Base-by-base conservation (phyloP, 176 grass and related monocot genomes). In the Oryza punctata region DNA sequence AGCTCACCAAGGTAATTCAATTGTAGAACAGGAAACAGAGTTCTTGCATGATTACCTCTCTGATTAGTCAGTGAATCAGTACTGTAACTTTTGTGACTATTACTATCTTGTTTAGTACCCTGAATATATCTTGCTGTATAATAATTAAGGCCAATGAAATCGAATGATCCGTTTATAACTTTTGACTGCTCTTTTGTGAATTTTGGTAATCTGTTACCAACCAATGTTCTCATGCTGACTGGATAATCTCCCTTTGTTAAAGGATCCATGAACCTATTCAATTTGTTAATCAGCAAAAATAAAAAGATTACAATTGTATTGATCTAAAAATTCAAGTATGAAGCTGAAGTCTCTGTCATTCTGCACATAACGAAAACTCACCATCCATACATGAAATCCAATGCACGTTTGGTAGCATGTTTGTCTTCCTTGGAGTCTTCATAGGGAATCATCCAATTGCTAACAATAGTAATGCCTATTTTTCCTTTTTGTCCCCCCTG, bases 301-400 rank as follows among this genome's bases (percentile, higher is more conserved):
- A 65, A 81, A 6, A 77, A 57, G 21, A 24, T 60, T 32, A 25
- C n/a, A 26, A 7, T 77, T 54, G 27, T 29, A 47, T n/a, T 52
- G 23, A 13, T 38, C 15, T 81, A 40, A 80, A 81, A 81, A 40
- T 70, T 76, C 5, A 30, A 32, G 40, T 52, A 69, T 0, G 3
- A 77, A 82, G 18, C 57, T 89, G 30, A 70, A 63, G 0, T 63
- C 23, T 46, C 4, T 75, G 11, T 38, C 30, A 50, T 32, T 14
- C 37, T 47, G 10, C 40, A 73, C 69, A 76, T 72, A 38, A 50
- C 74, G 1, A 76, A 43, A 64, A 91, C 93, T 95, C 73, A 98
- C 96, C 96, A 95, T 74, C 93, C 96, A 92, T 88, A 90, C 93
- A 98, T 95, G 86, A 98, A 98, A 67, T 95, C 87, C 60, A 98